Conservation (phyloP, 176 grass and related monocot genomes). For the Melocanna baccifera region DNA sequence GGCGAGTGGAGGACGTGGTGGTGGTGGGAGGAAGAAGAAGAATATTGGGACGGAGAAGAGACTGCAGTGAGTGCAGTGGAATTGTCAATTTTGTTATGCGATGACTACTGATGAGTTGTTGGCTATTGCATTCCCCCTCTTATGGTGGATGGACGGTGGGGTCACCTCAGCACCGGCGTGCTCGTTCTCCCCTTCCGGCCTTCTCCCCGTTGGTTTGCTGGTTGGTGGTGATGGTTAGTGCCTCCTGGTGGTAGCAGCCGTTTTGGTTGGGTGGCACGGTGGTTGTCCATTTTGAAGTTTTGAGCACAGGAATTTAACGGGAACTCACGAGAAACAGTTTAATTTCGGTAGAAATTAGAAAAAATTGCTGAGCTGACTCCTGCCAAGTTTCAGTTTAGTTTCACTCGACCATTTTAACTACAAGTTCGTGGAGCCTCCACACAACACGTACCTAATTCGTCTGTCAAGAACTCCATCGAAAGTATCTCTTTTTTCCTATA, state of each 20-base stretch:
- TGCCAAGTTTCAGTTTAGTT: background rate
- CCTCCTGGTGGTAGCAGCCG: no score
- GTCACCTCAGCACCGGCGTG: background rate
- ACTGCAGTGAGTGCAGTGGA: background rate
- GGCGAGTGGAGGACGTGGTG: background rate
- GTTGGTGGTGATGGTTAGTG: background rate
- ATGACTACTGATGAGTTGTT: background rate
- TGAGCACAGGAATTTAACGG: no score
- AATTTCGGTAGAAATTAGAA: no score
- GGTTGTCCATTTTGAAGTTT: no score
- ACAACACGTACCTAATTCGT: no score
- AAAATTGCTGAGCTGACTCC: no score
- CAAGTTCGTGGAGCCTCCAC: background rate
- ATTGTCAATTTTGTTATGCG: background rate
- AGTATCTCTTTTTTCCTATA: background rate
- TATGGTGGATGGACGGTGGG: slow-evolving; percentile 10
- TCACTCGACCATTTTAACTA: background rate
- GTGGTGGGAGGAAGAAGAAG: background rate
- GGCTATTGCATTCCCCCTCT: background rate
- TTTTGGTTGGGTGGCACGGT: no score
- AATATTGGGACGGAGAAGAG: slow-evolving; percentile 17
- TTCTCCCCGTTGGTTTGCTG: background rate
- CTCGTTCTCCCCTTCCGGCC: background rate
- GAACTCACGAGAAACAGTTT: no score
- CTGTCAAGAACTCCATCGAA: background rate